Base-by-base conservation (phyloP, 1,284 basidiomycete species). In the Ceratobasidium sp. region DNA sequence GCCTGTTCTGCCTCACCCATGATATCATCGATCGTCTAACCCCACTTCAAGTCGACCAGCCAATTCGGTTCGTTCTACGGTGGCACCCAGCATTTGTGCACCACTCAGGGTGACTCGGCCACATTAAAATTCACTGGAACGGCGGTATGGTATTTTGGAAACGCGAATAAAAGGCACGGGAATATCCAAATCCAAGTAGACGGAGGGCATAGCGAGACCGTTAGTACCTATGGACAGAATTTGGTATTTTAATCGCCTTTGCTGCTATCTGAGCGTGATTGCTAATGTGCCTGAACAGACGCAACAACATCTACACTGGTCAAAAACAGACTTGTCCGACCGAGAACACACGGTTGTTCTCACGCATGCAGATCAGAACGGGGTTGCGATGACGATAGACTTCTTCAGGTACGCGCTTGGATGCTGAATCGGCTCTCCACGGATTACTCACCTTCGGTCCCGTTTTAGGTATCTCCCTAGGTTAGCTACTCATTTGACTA, bases 261-360 rank as follows among this genome's bases (percentile, higher is more conserved):
- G n/a, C n/a, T n/a, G n/a, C n/a, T n/a, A n/a, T n/a, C n/a, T n/a
- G n/a, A n/a, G n/a, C n/a, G n/a, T n/a, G n/a, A n/a, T n/a, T n/a
- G n/a, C n/a, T n/a, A n/a, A n/a, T n/a, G n/a, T n/a, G n/a, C n/a
- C n/a, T n/a, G n/a, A n/a, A n/a, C 20, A 61, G 58, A 9, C 40
- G 40, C 72, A 23, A 18, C 72, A 75, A 44, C 40, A 46, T 4
- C 46, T 75, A 13, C 26, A 23, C 10, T 75, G 72, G 72, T 28
- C 23, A 2, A 75, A 51, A 33, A 64, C 60, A 28, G 60, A 46
- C 13, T 33, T 75, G 6, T 51, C 42, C 2, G 26, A 40, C 20
- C 49, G 72, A 26, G 39, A 46, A 4, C 72, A 75, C 53, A 33
- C 23, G 12, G 46, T 75, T n/a, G 61, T 10, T 18, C 51, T 75